Base-by-base conservation (phyloP, 1,284 basidiomycete species). In the Cryptococcus sp. region DNA sequence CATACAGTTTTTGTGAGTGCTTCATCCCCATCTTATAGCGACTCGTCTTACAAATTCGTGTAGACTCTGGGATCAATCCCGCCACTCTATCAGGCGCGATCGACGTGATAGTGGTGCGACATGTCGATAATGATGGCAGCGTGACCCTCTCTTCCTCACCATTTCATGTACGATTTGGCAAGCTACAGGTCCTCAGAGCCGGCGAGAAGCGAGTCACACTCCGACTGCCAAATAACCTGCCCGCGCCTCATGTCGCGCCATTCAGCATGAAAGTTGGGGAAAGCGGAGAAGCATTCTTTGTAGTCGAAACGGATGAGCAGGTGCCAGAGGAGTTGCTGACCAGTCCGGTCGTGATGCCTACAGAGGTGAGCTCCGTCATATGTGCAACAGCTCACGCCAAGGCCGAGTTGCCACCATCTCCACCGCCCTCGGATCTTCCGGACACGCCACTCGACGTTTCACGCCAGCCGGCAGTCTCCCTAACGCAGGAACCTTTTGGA, bases 231-330 rank as follows among this genome's bases (percentile, higher is more conserved):
- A 75, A 79, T 57, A 79, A 78, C 59, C 67, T 78, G 15, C 73
- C 76, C 1, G 61, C 70, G 10, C 77, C 77, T 8, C 74, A 78
- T 65, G 54, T 73, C n/a, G 78, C 74, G 53, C 95, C 95, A 2
- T 99, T 93, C 76, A 86, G 85, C 73, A 99, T 99, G 96, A 99
- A 99, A 82, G 94, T 99, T 66, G 93, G 93, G 46, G 95, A 99
- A 62, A 91, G 94, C 1, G 96, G 96, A 19, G 96, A 99, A 80
- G 96, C 95, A 0, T 99, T 99, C 82, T 99, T 99, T 72, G 90
- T 99, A 42, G 91, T 99, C 67, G 94, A 99, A 79, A 97, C 95
- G 1, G 92, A 96, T 47, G 90, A 89, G 52, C 90, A 94, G 63
- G 88, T 99, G 38, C 95, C 96, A 1, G 89, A 87, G 48, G 91